Evolutionary conservation across 2,329 filamentous ascomycete species (phyloP), one percentile per base, ranked within the genome.

Genomic region (Neopestalotiopsis clavispora): DNA sequence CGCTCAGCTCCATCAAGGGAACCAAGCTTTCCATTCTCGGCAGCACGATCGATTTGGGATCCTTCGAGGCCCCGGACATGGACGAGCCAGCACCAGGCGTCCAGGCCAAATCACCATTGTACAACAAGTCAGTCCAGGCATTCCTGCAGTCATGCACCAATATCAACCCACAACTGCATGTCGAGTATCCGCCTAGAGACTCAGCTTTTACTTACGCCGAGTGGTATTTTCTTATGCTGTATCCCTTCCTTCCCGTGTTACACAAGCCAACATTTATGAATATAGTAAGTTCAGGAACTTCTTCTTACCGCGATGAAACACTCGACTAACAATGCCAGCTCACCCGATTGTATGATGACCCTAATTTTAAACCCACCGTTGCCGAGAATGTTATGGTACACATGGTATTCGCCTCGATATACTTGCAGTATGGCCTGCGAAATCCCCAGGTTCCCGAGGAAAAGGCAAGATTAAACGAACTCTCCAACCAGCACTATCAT

Each of bases 401-500:
- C 78, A 93, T 95, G 89, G 87, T 96, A 57, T 90, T 96, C 69
- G 91, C 92, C 12, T 90, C 90, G 64, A 92, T 95, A 73, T 90
- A 91, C 76, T 94, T 92, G 73, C 93, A 97, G 74, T 92, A 90
- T 69, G 91, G 91, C n/a, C 84, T 90, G 4, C 86, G 93, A 23
- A 94, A 94, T 73, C 83, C 84, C 70, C 84, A 89, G 69, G 81
- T 88, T 68, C 78, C 86, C 17, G 84, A 85, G 3, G 84, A 87
- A 69, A 85, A 87, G 69, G 81, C 82, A 6, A 83, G 85, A 52
- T 81, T 91, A 66, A 89, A 91, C 72, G 84, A 89, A 1, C 81
- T 91, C 65, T 93, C 92, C 3, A 93, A 94, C 78, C 87, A 88
- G 67, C 93, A 96, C 77, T 95, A 95, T 73, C 91, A 94, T 74